Evolutionary conservation across 2,329 filamentous ascomycete species (phyloP).

Genomic region (Triangularia verruculosa): DNA sequence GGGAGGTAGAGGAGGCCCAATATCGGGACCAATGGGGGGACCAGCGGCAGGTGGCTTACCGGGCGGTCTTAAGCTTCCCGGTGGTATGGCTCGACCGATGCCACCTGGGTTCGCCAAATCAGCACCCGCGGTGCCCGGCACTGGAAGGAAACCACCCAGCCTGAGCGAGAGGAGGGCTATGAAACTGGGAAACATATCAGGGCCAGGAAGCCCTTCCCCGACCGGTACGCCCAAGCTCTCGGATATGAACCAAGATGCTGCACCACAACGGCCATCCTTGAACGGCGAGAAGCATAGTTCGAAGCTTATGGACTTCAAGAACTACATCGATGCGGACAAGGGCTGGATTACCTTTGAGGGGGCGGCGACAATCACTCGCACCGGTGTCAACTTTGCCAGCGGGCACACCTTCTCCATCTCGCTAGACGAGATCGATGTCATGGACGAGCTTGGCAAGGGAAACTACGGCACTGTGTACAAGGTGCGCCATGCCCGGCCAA

Average conservation of each 20-base stretch:
- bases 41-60: conserved; percentile 29
- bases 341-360: conserved; percentile 91
- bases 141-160: conserved; percentile 46
- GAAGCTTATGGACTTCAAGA: conserved; percentile 59
- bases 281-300: conserved; percentile 43
- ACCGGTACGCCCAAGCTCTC: conserved; percentile 43
- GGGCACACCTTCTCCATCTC: conserved; percentile 92
- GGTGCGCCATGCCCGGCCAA: conserved; percentile 75
- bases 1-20: conserved; percentile 1
- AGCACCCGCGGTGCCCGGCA: conserved; percentile 46
- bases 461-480: conserved; percentile 99
- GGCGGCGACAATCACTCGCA: conserved; percentile 83
- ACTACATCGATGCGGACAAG: conserved; percentile 88
- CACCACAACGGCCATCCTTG: conserved; percentile 27
- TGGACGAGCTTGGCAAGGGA: conserved; percentile 93
- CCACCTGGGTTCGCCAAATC: conserved; percentile 52
- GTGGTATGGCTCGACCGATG: conserved; percentile 43
- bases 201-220: conserved; percentile 32
- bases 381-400: conserved; percentile 88
- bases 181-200: conserved; percentile 49
- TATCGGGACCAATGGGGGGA: conserved; percentile 19
- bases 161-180: conserved; percentile 66
- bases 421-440: conserved; percentile 87
- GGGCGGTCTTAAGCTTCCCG: conserved; percentile 44
- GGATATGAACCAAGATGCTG: conserved; percentile 35